Evolutionary conservation across 2,329 filamentous ascomycete species (phyloP), one percentile per base, ranked within the genome.

Genomic region (Claviceps humidiphila): DNA sequence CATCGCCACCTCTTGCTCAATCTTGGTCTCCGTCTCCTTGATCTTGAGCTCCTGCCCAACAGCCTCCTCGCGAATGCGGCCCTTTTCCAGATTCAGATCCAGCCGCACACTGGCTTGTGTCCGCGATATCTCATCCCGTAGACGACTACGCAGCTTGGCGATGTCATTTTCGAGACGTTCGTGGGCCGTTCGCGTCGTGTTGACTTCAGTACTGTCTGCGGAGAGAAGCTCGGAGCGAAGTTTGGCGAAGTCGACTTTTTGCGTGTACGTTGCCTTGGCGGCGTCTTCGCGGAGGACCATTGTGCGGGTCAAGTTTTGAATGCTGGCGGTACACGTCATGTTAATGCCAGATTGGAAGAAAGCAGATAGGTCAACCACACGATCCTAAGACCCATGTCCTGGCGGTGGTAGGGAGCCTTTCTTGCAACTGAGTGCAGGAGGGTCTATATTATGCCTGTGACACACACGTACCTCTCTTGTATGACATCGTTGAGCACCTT

Each of bases 241-340:
- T 73, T 97, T 96, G 55, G 91, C 90, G 65, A 98, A 97, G 71
- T 98, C 93, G 57, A 97, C 93, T 69, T 97, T 97, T 66, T 97
- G 82, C 2, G 82, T 84, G 66, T 86, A 86, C 3, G 81, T 85
- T 30, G 86, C 84, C 64, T 87, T 87, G 63, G 88, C 86, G 56
- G 88, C 81, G 71, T 95, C 93, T 71, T 98, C 93, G 63, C 90
- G 88, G 47, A 95, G 80, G 43, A 98, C 93, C 93, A 98, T 98
- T 16, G 91, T 97, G 57, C 91, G 84, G 0, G 91, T 97, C 49
- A 98, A 78, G 69, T 97, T 97, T 67, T 96, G 91, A 60, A 98
- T 97, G 66, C 88, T 87, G 30, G 37, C 4, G 40, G 2, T 13
- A 14, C 6, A 16, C n/a, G 24, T 5, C 8, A 34, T 20, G 26